Conservation (phyloP, 306 rosid genomes). For the Dalbergia cochinchinensis region DNA sequence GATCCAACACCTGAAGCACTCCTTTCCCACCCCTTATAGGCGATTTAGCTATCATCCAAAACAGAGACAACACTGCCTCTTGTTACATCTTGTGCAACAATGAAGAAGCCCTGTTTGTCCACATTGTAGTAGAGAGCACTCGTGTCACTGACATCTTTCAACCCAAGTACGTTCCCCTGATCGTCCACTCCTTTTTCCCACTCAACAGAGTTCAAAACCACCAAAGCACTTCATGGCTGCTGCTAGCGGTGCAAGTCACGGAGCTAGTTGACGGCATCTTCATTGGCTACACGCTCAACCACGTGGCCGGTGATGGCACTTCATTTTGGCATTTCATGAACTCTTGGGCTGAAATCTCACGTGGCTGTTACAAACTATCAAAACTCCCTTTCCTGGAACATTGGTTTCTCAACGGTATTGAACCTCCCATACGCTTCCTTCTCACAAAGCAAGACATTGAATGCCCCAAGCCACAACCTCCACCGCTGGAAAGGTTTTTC, state of each 20-base stretch:
- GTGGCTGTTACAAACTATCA: background rate
- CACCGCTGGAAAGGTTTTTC: constrained; percentile 25
- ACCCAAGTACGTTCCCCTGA: constrained; percentile 34
- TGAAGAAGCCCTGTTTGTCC: constrained; percentile 45
- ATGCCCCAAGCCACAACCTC: background rate
- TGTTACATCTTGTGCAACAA: constrained; percentile 47
- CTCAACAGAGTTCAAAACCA: constrained; percentile 38
- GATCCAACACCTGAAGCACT: constrained; percentile 29
- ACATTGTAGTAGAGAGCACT: constrained; percentile 27
- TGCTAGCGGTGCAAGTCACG: constrained; percentile 60
- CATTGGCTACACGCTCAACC: constrained; percentile 48
- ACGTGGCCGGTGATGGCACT: constrained; percentile 39
- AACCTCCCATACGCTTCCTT: background rate
- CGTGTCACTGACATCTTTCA: constrained; percentile 39
- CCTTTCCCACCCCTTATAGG: constrained; percentile 55
- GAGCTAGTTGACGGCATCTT: constrained; percentile 60
- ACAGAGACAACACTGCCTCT: constrained; percentile 1
- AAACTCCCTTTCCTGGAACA: background rate
- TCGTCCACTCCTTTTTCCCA: constrained; percentile 53
- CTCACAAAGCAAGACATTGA: background rate
- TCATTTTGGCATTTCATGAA: constrained; percentile 59
- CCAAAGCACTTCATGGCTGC: constrained; percentile 38
- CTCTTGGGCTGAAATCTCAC: constrained; percentile 56
- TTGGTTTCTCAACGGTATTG: background rate
- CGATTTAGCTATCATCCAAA: background rate